Evolutionary conservation across 148 eudicot species (phyloP).

Genomic region (Polygonum maritimum): DNA sequence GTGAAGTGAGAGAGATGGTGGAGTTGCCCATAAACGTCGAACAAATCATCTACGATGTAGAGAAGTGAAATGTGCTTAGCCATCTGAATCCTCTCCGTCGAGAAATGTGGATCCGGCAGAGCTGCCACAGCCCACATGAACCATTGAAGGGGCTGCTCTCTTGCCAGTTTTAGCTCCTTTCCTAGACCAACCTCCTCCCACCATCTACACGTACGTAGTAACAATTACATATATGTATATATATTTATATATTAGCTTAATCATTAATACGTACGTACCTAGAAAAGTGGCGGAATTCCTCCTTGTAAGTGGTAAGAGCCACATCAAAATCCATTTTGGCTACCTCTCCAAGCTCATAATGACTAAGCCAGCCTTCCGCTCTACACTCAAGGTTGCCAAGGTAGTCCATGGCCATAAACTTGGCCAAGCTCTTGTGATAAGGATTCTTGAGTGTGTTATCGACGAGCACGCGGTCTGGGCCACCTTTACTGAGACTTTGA

Average conservation of each 20-base stretch:
- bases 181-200: background rate
- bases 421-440: slow-evolving; percentile 34
- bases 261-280: slow-evolving; percentile 4
- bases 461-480: background rate
- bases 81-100: slow-evolving; percentile 10
- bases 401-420: slow-evolving; percentile 14
- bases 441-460: slow-evolving; percentile 4
- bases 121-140: background rate
- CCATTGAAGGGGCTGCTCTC: background rate
- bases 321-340: slow-evolving; percentile 15
- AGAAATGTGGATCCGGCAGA: background rate
- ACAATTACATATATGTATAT: too few relatives aligned
- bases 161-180: background rate
- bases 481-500: background rate
- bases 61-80: slow-evolving; percentile 38
- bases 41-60: slow-evolving; percentile 46
- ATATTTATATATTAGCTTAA: too few relatives aligned
- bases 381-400: background rate
- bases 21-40: slow-evolving; percentile 33
- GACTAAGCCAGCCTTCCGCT: slow-evolving; percentile 13
- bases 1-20: slow-evolving; percentile 43
- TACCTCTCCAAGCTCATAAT: slow-evolving; percentile 20
- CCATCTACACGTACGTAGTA: background rate
- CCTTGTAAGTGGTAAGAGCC: background rate
- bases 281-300: slow-evolving; percentile 13